phyloP scores from a whole-genome alignment of 169 alveolate species.

The Cryptosporidium viatorum region DNA sequence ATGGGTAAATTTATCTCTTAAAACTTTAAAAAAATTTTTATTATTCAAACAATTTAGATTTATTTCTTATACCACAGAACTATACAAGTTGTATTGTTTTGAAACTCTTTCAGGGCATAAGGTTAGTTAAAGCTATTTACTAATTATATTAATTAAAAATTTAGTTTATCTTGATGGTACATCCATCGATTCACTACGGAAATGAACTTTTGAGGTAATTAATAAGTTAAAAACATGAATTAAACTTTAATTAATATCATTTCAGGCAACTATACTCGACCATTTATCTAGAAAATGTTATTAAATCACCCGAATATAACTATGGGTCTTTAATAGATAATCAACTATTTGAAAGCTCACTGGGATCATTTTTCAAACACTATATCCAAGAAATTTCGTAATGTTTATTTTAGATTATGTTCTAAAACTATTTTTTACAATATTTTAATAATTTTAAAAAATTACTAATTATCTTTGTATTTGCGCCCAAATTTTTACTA shows the following conservation, averaged over 20 bases:
- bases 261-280: slow-evolving; percentile 58
- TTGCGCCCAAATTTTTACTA: background rate
- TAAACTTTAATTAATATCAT: background rate
- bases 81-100: slow-evolving; percentile 41
- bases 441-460: background rate
- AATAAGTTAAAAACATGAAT: too few relatives aligned
- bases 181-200: slow-evolving; percentile 46
- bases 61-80: slow-evolving; percentile 50
- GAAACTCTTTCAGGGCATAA: slow-evolving; percentile 73
- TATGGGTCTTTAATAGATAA: slow-evolving; percentile 57
- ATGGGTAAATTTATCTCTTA: slow-evolving; percentile 22
- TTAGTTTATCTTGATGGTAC: slow-evolving; percentile 62
- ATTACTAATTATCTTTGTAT: background rate
- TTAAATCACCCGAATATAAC: slow-evolving; percentile 52
- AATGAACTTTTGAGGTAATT: slow-evolving; percentile 45
- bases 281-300: slow-evolving; percentile 50
- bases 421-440: background rate
- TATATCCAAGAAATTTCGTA: slow-evolving; percentile 22
- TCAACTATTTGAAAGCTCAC: slow-evolving; percentile 48
- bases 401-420: background rate
- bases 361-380: slow-evolving; percentile 30
- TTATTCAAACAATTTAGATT: background rate
- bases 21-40: background rate
- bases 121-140: slow-evolving; percentile 24
- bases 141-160: background rate